Evolutionary conservation across 2,329 filamentous ascomycete species (phyloP).

Genomic region (Zymoseptoria passerinii): DNA sequence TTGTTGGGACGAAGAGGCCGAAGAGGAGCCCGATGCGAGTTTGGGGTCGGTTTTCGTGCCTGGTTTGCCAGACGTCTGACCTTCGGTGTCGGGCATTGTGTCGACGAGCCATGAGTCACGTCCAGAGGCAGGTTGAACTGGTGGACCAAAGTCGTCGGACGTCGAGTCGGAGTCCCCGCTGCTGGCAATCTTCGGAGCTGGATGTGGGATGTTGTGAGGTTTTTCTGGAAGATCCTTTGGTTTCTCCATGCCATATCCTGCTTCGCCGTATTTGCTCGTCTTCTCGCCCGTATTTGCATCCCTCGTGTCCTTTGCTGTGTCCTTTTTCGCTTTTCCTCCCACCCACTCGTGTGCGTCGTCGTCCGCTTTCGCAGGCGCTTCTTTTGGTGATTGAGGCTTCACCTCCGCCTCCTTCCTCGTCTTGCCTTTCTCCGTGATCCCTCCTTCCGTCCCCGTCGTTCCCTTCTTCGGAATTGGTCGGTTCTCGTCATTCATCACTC

Average conservation of each 20-base stretch:
- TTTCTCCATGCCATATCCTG: slow-evolving; percentile 32
- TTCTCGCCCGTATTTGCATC: slow-evolving; percentile 19
- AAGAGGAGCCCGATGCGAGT: slow-evolving; percentile 7
- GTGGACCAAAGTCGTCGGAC: slow-evolving; percentile 17
- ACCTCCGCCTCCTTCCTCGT: slow-evolving; percentile 61
- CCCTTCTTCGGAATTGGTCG: slow-evolving; percentile 69
- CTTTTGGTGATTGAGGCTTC: slow-evolving; percentile 75
- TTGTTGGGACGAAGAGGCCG: slow-evolving; percentile 8
- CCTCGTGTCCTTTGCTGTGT: slow-evolving; percentile 33
- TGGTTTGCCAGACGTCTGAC: slow-evolving; percentile 25
- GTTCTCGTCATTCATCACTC: slow-evolving; percentile 87
- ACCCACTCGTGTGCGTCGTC: slow-evolving; percentile 65
- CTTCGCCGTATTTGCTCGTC: slow-evolving; percentile 18
- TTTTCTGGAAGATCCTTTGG: slow-evolving; percentile 63
- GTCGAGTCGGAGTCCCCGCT: not conserved
- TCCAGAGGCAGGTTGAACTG: slow-evolving; percentile 13
- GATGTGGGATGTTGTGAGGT: slow-evolving; percentile 65
- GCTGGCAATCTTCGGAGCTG: slow-evolving; percentile 45
- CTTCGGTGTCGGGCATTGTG: slow-evolving; percentile 33
- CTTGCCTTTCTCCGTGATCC: slow-evolving; percentile 80
- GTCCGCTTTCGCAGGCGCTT: slow-evolving; percentile 71
- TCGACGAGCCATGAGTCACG: slow-evolving; percentile 27
- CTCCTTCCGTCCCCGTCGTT: slow-evolving; percentile 80
- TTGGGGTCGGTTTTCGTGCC: slow-evolving; percentile 21
- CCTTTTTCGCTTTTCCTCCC: slow-evolving; percentile 15